A percentile compares a stretch with the other conserved stretches of the same genome.
Evolutionary conservation across 208 protist genomes (phyloP).

Genomic region (Trypanosomatidae sp.): DNA sequence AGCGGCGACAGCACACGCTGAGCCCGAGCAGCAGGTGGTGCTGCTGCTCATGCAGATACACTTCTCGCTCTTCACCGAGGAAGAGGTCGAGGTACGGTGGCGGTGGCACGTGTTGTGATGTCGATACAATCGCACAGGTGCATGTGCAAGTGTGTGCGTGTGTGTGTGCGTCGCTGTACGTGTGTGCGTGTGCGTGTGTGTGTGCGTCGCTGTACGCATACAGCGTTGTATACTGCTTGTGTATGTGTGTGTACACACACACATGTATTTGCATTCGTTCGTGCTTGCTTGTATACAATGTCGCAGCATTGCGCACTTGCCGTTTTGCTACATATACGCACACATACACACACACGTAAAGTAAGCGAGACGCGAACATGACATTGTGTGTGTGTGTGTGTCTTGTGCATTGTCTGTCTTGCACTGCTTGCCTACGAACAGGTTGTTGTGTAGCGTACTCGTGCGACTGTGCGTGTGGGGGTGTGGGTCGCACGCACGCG

Average conservation of each 20-base stretch:
- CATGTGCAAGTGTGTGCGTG: constrained; percentile 1
- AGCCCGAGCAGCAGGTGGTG: constrained; percentile 12
- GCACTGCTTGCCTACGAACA: too few species aligned
- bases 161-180: background rate
- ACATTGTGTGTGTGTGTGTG: too few species aligned
- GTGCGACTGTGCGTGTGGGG: too few species aligned
- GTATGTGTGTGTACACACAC: constrained; percentile 1
- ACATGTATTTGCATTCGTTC: background rate
- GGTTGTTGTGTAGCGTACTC: too few species aligned
- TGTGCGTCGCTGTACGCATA: background rate
- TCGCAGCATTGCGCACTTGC: too few species aligned
- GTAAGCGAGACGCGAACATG: too few species aligned
- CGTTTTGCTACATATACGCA: too few species aligned
- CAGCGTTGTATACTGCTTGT: background rate
- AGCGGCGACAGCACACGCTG: too few species aligned
- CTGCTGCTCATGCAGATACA: constrained; percentile 40
- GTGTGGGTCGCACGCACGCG: too few species aligned
- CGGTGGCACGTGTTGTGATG: constrained; percentile 27
- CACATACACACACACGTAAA: too few species aligned
- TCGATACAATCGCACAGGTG: background rate
- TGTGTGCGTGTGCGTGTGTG: background rate
- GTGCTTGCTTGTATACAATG: too few species aligned
- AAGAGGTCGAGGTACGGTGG: constrained; percentile 33
- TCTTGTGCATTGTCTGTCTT: too few species aligned
- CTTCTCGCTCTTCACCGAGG: constrained; percentile 25